A percentile compares a stretch with the other conserved stretches of the same genome.
These are phyloP conservation scores for Elaphomyces granulatus DNA, from an alignment of 495 filamentous ascomycete genomes.

Conservation along the genomic window DNA sequence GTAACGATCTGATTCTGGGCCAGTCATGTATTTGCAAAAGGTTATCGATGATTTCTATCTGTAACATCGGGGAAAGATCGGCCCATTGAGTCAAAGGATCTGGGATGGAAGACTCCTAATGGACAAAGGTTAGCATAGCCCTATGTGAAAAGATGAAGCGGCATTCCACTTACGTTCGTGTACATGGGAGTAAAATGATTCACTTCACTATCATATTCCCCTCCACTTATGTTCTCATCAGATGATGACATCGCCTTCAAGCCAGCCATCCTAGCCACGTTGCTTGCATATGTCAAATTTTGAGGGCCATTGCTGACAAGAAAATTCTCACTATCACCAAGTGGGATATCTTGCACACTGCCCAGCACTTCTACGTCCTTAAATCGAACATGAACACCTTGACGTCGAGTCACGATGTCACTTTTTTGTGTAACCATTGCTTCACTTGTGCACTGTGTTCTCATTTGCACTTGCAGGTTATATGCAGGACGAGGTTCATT, in stretches of 20 bases:
- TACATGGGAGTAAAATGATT: too few relatives aligned
- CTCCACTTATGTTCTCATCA: constrained; percentile 10
- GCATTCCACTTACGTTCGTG: too few relatives aligned
- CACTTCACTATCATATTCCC: constrained; percentile 11
- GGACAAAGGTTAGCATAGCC: too few relatives aligned
- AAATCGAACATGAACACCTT: neutral
- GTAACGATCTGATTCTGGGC: constrained; percentile 7
- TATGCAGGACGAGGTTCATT: constrained; percentile 7
- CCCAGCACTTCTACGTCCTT: too few relatives aligned
- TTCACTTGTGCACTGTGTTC: neutral
- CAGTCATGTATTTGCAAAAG: constrained; percentile 13
- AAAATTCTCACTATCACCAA: constrained; percentile 14
- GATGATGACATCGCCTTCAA: constrained; percentile 1
- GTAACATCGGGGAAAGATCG: constrained; percentile 20
- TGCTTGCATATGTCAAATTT: constrained; percentile 23
- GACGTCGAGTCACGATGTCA: neutral
- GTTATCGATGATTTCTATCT: constrained; percentile 24
- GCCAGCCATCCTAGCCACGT: constrained; percentile 20
- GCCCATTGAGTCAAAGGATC: too few relatives aligned
- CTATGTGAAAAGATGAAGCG: too few relatives aligned
- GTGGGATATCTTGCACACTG: constrained; percentile 6
- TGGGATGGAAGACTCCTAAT: too few relatives aligned
- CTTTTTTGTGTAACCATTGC: neutral
- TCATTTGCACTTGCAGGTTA: neutral
- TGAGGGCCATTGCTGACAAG: constrained; percentile 21